Conservation (phyloP, 1,284 basidiomycete species). For the Ganoderma lucidum region DNA sequence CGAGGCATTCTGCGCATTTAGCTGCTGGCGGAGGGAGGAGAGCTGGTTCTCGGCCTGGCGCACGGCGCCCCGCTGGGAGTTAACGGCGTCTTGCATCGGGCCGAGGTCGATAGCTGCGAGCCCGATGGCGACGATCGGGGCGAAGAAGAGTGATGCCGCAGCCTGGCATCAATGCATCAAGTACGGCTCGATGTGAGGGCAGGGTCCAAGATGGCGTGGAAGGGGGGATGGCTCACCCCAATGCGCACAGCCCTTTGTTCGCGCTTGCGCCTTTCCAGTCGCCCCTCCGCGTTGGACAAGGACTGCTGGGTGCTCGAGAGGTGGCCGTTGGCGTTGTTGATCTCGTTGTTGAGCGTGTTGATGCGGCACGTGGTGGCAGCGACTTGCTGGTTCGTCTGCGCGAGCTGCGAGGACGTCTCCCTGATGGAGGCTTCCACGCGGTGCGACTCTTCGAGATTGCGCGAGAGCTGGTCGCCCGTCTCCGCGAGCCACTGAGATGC, state of each 20-base stretch:
- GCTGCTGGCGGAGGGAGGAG: conserved; percentile 5
- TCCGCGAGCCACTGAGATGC: conserved; percentile 9
- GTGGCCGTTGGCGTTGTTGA: conserved; percentile 9
- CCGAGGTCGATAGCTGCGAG: neutral
- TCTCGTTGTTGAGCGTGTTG: conserved; percentile 11
- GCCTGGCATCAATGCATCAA: neutral
- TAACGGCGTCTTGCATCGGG: neutral
- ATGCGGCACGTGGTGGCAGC: neutral
- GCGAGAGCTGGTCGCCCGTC: conserved; percentile 14
- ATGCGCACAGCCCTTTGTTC: conserved; percentile 9
- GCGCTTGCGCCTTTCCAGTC: conserved; percentile 1
- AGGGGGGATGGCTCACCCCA: conserved; percentile 3
- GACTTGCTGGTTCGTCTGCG: conserved; percentile 4
- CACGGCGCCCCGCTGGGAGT: neutral
- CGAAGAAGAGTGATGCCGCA: neutral
- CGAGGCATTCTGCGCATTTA: conserved; percentile 6
- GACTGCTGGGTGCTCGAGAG: neutral
- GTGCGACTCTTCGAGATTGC: conserved; percentile 11
- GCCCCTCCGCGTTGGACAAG: conserved; percentile 4
- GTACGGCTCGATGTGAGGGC: neutral
- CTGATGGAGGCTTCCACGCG: conserved; percentile 1
- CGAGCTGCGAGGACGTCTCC: conserved; percentile 13
- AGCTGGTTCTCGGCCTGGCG: conserved; percentile 9
- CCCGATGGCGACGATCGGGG: neutral
- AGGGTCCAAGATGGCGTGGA: neutral